Conservation (phyloP, 352 stramenopile species). For the Phytophthora macrochlamydospora region DNA sequence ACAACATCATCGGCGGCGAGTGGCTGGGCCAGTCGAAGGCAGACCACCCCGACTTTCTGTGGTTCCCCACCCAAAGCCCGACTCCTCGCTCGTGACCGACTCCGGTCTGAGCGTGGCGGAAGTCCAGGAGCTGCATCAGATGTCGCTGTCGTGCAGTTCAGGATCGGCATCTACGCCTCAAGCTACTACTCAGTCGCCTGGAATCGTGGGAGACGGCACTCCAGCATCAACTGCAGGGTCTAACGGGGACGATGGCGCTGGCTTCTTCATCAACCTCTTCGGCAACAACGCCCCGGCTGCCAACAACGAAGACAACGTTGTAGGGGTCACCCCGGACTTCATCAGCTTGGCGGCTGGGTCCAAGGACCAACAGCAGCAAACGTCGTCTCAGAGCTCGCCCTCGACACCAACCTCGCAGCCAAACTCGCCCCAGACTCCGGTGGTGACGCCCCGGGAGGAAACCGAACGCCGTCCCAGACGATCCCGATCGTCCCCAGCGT, state of each 20-base stretch:
- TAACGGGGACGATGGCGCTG: too few species aligned
- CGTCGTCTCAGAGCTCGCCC: not conserved
- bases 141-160: constrained; percentile 12
- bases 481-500: not conserved
- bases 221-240: too few species aligned
- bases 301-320: too few species aligned
- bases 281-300: too few species aligned
- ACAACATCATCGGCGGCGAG: constrained; percentile 28
- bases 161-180: not conserved
- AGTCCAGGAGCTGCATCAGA: constrained; percentile 11
- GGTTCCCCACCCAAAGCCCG: constrained; percentile 18
- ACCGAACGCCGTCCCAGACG: not conserved
- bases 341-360: too few species aligned
- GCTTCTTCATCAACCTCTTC: too few species aligned
- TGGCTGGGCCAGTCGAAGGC: constrained; percentile 21
- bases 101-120: constrained; percentile 23
- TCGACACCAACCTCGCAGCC: not conserved
- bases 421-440: not conserved
- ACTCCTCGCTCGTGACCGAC: constrained; percentile 11
- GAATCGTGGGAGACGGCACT: too few species aligned
- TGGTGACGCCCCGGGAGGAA: constrained; percentile 2
- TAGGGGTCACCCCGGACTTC: too few species aligned
- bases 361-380: not conserved
- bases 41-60: constrained; percentile 31
- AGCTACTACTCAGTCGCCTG: not conserved